These are phyloP conservation scores for Coemansia sp. DNA, from an alignment of 192 early-diverging fungal species.

Conservation along the genomic window DNA sequence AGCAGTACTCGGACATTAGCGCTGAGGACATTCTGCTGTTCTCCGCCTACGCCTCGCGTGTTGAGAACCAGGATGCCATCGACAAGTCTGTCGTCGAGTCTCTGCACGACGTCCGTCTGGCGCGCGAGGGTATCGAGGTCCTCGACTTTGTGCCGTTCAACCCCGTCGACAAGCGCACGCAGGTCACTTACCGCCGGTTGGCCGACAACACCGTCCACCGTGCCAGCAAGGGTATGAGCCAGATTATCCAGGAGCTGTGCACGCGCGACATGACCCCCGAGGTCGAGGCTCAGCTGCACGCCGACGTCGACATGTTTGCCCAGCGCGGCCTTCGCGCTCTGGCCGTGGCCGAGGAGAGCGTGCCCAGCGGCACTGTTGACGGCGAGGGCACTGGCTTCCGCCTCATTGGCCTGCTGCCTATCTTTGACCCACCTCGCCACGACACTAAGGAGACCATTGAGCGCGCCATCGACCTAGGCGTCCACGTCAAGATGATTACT, in stretches of 20 bases:
- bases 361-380: slow-evolving; percentile 61
- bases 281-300: slow-evolving; percentile 61
- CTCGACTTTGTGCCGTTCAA: slow-evolving; percentile 75
- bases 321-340: slow-evolving; percentile 72
- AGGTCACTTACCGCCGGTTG: slow-evolving; percentile 69
- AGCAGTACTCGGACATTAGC: slow-evolving; percentile 66
- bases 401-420: slow-evolving; percentile 72
- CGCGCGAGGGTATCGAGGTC: slow-evolving; percentile 68
- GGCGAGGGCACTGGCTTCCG: slow-evolving; percentile 68
- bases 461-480: slow-evolving; percentile 72
- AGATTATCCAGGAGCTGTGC: slow-evolving; percentile 72
- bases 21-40: slow-evolving; percentile 65
- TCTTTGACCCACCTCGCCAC: slow-evolving; percentile 77
- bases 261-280: slow-evolving; percentile 70
- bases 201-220: slow-evolving; percentile 67
- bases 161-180: slow-evolving; percentile 77
- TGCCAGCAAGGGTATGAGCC: slow-evolving; percentile 77
- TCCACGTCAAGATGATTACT: slow-evolving; percentile 94
- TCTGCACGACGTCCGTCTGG: slow-evolving; percentile 58
- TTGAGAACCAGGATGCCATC: slow-evolving; percentile 80
- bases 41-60: slow-evolving; percentile 77
- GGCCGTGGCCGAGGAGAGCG: slow-evolving; percentile 72
- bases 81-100: slow-evolving; percentile 76
- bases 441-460: slow-evolving; percentile 83
- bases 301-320: slow-evolving; percentile 72